Evolutionary conservation across 1,139 yeast genomes (phyloP), one percentile per base, ranked within the genome.

Genomic region (Casaregolazyma suthepensis): DNA sequence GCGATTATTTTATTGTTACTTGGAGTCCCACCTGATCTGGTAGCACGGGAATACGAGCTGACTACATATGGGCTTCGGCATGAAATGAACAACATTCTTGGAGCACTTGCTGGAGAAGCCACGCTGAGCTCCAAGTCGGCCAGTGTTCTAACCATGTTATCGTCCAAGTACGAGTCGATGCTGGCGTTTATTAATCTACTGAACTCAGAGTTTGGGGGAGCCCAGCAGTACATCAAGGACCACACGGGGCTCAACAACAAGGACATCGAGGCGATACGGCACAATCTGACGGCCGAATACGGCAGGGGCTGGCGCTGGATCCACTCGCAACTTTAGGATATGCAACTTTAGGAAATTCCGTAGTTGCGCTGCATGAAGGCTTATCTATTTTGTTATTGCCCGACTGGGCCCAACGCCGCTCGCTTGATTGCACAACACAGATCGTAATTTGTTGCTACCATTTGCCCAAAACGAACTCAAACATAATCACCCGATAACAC

Each of bases 101-200:
- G 52, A 43, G 62, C 60, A 19, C 59, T 62, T 29, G 58, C 55
- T 23, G 59, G 48, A 23, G 52, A 56, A 46, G 43, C 19, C 19
- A 17, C 46, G 13, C 37, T 37, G 46, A 38, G 54, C 31, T 48
- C 46, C 20, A 54, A 56, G 48, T 52, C 55, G 15, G 56, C 52
- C n/a, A 85, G 84, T 6, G 76, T 82, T 65, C 69, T 72, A 19
- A 82, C 82, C 62, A 71, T 87, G 66, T 71, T 85, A 53, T 80
- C 88, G 58, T 81, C 89, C 10, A 75, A 81, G 51, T 81, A 82
- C 63, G 94, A 86, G 61, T 82, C 89, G 2, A 85, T 87, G 93
- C 70, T 84, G 57, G 77, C 80, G 1, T 79, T 89, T 1, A 73
- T 87, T 40, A 79, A 75, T 19, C 66, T 82, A 59, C 64, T 78